These are phyloP conservation scores for Pichia sp. DNA, from an alignment of 1,139 yeast genomes.

Conservation along the genomic window DNA sequence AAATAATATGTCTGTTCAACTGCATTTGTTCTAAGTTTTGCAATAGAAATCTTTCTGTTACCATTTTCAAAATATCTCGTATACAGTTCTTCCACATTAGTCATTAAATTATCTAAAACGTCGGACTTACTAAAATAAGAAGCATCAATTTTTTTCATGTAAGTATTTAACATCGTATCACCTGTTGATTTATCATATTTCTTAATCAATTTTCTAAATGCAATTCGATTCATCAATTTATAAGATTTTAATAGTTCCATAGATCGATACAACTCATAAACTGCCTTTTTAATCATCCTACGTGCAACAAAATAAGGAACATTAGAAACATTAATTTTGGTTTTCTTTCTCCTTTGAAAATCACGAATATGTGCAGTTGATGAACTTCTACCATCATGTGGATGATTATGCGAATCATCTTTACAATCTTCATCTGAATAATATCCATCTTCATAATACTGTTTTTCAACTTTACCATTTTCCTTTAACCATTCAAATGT, in stretches of 20 bases:
- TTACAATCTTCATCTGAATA: constrained; percentile 18
- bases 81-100: constrained; percentile 62
- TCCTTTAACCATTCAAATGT: constrained; percentile 38
- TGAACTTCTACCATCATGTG: constrained; percentile 9
- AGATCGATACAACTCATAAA: constrained; percentile 73
- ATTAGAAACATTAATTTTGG: constrained; percentile 8
- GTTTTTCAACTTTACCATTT: constrained; percentile 27
- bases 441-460: constrained; percentile 32
- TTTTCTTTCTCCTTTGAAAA: constrained; percentile 22
- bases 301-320: constrained; percentile 69
- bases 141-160: constrained; percentile 52
- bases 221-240: constrained; percentile 74
- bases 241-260: constrained; percentile 74
- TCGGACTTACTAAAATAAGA: constrained; percentile 62
- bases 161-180: constrained; percentile 43
- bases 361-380: constrained; percentile 13
- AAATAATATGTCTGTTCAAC: constrained; percentile 37
- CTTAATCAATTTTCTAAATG: constrained; percentile 80
- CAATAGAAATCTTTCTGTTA: constrained; percentile 69
- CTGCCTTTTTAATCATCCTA: constrained; percentile 68
- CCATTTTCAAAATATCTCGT: constrained; percentile 64
- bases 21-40: constrained; percentile 54
- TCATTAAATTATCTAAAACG: constrained; percentile 54
- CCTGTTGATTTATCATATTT: constrained; percentile 76
- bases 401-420: not conserved